Percentiles rank a stretch among this genome's conserved stretches.
These are phyloP conservation scores for Magnolia changhungtana DNA, from an alignment of 164 flowering plant genomes.

Conservation along the genomic window DNA sequence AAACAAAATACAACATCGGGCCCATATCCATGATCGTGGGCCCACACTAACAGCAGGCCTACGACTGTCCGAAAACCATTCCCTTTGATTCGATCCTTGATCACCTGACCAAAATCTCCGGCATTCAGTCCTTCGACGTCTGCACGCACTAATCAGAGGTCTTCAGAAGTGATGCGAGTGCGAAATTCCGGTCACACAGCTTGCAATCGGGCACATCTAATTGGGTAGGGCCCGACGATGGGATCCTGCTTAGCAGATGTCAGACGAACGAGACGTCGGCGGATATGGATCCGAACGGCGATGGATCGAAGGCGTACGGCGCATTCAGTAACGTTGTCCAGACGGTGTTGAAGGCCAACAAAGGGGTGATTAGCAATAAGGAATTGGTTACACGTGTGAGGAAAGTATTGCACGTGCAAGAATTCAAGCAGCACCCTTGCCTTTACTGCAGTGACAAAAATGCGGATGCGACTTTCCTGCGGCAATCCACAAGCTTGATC, in stretches of 20 bases:
- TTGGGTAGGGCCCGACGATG: constrained; percentile 38
- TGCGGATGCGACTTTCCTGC: constrained; percentile 54
- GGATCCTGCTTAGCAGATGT: constrained; percentile 73
- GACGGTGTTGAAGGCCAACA: constrained; percentile 38
- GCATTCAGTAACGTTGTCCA: constrained; percentile 76
- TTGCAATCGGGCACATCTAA: background rate
- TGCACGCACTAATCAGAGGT: constrained; percentile 40
- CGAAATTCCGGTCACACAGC: constrained; percentile 24
- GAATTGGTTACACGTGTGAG: constrained; percentile 49
- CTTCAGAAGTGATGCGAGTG: constrained; percentile 56
- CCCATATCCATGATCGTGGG: too few relatives aligned
- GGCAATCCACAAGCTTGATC: too few relatives aligned
- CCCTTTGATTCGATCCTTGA: constrained; percentile 38
- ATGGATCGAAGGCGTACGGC: constrained; percentile 55
- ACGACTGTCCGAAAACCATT: constrained; percentile 36
- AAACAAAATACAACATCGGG: too few relatives aligned
- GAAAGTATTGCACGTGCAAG: constrained; percentile 31
- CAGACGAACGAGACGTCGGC: constrained; percentile 71
- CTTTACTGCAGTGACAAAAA: constrained; percentile 70
- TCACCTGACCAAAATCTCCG: constrained; percentile 44
- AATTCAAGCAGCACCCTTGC: constrained; percentile 63
- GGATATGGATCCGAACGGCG: constrained; percentile 35
- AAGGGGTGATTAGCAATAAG: constrained; percentile 34
- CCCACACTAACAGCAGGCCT: too few relatives aligned
- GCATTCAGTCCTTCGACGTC: constrained; percentile 43